phyloP scores from a whole-genome alignment of 176 grass and related monocot species.

The Oryza officinalis region DNA sequence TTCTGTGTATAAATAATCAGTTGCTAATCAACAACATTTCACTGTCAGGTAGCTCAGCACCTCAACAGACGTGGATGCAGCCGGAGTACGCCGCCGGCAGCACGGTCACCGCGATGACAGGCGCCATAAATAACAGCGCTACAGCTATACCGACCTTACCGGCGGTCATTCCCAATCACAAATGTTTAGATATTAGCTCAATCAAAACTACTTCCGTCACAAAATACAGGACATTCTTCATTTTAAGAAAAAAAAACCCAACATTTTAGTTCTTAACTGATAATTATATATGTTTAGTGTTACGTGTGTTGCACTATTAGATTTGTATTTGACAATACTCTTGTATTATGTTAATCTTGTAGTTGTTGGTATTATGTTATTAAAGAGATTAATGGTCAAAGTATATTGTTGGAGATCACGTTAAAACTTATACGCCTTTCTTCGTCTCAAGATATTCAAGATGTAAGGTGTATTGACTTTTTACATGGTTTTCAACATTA shows the following conservation, averaged over 20 bases:
- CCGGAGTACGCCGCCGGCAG: neutral
- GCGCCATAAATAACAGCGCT: neutral
- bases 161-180: neutral
- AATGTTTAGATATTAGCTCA: neutral
- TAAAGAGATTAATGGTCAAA: neutral
- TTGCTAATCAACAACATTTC: neutral
- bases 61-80: conserved; percentile 23
- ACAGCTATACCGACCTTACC: neutral
- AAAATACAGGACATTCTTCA: neutral
- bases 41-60: neutral
- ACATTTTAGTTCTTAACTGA: neutral
- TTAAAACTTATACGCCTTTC: too few relatives aligned
- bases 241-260: too few relatives aligned
- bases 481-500: too few relatives aligned
- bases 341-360: neutral
- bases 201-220: neutral
- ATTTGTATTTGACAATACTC: neutral
- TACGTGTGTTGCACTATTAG: neutral
- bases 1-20: neutral
- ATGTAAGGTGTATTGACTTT: too few relatives aligned
- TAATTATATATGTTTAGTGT: neutral
- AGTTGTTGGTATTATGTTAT: neutral
- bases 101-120: neutral
- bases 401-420: neutral
- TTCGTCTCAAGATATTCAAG: too few relatives aligned